Evolutionary conservation across 495 filamentous ascomycete genomes (phyloP).

Genomic region (Penicillium argentinense): DNA sequence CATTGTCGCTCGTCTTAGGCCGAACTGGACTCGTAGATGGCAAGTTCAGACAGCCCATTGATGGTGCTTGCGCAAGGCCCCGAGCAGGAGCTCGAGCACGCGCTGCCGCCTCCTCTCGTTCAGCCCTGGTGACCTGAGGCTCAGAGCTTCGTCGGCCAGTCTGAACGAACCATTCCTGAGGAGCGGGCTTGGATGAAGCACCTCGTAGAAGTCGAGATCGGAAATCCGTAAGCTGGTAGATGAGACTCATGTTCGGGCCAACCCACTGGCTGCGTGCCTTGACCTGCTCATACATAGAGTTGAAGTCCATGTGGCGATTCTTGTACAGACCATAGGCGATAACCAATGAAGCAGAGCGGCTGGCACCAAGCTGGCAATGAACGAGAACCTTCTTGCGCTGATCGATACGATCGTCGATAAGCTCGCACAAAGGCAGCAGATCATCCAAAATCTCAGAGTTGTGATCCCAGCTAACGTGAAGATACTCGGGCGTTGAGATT

Average conservation of each 20-base stretch:
- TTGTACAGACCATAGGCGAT: conserved; percentile 96
- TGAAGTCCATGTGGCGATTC: conserved; percentile 81
- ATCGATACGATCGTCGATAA: conserved; percentile 75
- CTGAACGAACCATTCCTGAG: conserved; percentile 37
- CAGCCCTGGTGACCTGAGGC: conserved; percentile 31
- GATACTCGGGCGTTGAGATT: conserved; percentile 74
- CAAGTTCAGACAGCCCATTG: conserved; percentile 28
- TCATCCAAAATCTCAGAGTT: conserved; percentile 94
- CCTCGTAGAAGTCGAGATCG: conserved; percentile 43
- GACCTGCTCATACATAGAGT: conserved; percentile 88
- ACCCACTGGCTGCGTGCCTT: conserved; percentile 93
- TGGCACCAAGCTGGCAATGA: conserved; percentile 95
- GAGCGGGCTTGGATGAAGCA: conserved; percentile 38
- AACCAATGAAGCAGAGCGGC: conserved; percentile 92
- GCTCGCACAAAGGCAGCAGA: conserved; percentile 77
- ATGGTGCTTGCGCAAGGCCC: conserved; percentile 27
- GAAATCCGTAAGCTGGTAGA: conserved; percentile 96
- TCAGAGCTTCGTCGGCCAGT: conserved; percentile 33
- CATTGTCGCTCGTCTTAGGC: conserved; percentile 30
- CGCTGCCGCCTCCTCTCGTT: conserved; percentile 12
- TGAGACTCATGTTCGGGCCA: conserved; percentile 96
- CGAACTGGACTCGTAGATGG: conserved; percentile 28
- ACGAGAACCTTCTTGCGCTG: conserved; percentile 85
- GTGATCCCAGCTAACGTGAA: conserved; percentile 97
- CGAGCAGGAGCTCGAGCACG: conserved; percentile 20